Conservation (phyloP, 495 filamentous ascomycete species). For the Xylaria intraflava region DNA sequence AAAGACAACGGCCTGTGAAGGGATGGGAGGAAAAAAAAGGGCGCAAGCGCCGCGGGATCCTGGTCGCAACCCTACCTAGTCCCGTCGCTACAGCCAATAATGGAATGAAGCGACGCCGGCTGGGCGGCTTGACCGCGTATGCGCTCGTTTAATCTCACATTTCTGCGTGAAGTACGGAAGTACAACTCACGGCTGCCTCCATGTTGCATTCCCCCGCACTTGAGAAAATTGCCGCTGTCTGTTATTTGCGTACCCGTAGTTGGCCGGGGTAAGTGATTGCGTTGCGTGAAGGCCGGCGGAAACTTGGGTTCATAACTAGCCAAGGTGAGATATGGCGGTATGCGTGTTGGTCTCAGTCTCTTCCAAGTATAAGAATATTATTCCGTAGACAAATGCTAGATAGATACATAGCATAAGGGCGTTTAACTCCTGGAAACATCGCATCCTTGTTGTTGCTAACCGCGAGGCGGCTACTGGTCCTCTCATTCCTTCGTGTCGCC, state of each 20-base stretch:
- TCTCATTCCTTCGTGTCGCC: neutral
- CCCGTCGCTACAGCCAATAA: conserved; percentile 19
- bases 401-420: no score
- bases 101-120: conserved; percentile 19
- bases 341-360: neutral
- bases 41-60: conserved; percentile 29
- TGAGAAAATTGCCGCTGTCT: conserved; percentile 8
- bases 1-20: conserved; percentile 21
- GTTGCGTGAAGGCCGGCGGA: neutral
- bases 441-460: neutral
- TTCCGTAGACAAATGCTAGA: no score
- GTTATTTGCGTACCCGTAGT: neutral
- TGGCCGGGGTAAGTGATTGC: neutral
- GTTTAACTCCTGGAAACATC: no score
- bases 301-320: no score
- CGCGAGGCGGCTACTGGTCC: neutral
- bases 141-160: neutral
- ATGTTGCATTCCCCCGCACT: conserved; percentile 20
- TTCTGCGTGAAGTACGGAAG: neutral
- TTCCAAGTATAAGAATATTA: neutral
- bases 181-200: no score
- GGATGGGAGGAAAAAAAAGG: conserved; percentile 19
- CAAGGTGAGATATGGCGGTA: no score
- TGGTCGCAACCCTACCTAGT: conserved; percentile 16
- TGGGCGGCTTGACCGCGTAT: conserved; percentile 21